Base-by-base conservation (phyloP, 495 filamentous ascomycete genomes). In the Evernia prunastri region DNA sequence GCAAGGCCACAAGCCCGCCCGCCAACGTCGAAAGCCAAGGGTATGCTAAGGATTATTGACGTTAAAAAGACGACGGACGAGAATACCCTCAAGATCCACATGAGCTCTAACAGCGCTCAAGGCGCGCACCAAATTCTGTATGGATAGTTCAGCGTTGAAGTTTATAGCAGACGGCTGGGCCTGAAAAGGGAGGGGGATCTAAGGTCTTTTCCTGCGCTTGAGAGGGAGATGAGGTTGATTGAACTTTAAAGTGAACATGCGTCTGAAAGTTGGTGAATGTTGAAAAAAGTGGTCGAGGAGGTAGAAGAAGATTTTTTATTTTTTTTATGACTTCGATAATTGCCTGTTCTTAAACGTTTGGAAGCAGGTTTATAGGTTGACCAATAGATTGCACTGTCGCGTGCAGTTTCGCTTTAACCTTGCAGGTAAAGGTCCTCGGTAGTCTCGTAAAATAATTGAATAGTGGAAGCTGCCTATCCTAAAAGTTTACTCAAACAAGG, bases 1-100 rank as follows among this genome's bases (percentile, higher is more conserved):
- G 90, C 91, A 68, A 98, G 83, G 67, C 94, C 94, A 74, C 91
- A 92, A 66, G 91, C 90, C 73, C 91, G 86, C 58, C 94, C 94
- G 72, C 94, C 94, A 70, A 98, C 92, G 80, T 98, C 94, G 76
- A 97, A 98, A 67, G 94, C 88, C 61, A 98, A 84, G 63, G 94
- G 94, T 74, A 64, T 64, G 59, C 90, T 94, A 69, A 96, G 85
- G 72, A 98, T 86, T 73, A 93, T 91, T 74, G 88, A 86, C 74
- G 88, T 80, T 67, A 98, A 84, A 78, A 96, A 96, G 76, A 89
- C 74, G 72, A 86, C 81, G 75, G 87, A 87, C 71, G 87, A 89
- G 68, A 87, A 73, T 70, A 86, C 79, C 69, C 85, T 84, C 73
- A 90, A 81, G 73, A 90, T 79, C 87, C 87, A 89, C 87, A 88